These are phyloP conservation scores for Fusarium circinatum DNA, from an alignment of 2,329 filamentous ascomycete species.

Conservation along the genomic window DNA sequence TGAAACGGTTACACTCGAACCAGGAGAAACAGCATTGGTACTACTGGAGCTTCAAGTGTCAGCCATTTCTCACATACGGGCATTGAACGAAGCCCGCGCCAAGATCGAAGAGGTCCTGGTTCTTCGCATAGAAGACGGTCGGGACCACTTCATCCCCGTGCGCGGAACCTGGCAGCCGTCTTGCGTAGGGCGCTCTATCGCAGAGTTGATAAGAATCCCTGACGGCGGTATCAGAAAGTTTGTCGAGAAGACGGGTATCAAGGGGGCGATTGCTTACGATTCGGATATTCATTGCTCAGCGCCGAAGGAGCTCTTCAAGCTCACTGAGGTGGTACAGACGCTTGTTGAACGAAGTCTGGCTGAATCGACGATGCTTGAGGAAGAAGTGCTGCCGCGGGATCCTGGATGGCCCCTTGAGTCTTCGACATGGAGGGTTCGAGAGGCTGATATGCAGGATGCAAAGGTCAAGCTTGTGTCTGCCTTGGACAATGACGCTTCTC, in stretches of 20 bases:
- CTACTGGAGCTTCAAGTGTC: conserved; percentile 75
- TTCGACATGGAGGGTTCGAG: conserved; percentile 46
- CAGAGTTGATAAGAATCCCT: conserved; percentile 86
- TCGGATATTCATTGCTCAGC: conserved; percentile 78
- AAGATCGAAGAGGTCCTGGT: conserved; percentile 88
- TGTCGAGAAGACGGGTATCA: conserved; percentile 49
- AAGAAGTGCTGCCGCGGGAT: conserved; percentile 61
- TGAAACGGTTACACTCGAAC: conserved; percentile 74
- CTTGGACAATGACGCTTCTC: conserved; percentile 74
- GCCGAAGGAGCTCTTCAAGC: conserved; percentile 86
- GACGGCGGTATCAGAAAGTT: conserved; percentile 78
- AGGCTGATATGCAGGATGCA: conserved; percentile 41
- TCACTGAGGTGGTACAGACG: conserved; percentile 80
- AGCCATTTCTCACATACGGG: conserved; percentile 69
- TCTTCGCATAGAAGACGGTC: conserved; percentile 81
- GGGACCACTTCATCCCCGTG: conserved; percentile 91
- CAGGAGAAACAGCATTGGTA: conserved; percentile 82
- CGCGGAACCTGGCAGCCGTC: conserved; percentile 82
- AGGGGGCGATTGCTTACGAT: conserved; percentile 64
- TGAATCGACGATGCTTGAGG: conserved; percentile 70
- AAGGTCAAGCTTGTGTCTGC: conserved; percentile 66
- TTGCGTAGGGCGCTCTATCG: conserved; percentile 85
- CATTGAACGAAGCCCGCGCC: conserved; percentile 74
- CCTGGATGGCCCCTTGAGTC: conserved; percentile 70
- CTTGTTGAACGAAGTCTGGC: conserved; percentile 67